Evolutionary conservation across 2,329 filamentous ascomycete species (phyloP).

Genomic region (Fusarium sp.): DNA sequence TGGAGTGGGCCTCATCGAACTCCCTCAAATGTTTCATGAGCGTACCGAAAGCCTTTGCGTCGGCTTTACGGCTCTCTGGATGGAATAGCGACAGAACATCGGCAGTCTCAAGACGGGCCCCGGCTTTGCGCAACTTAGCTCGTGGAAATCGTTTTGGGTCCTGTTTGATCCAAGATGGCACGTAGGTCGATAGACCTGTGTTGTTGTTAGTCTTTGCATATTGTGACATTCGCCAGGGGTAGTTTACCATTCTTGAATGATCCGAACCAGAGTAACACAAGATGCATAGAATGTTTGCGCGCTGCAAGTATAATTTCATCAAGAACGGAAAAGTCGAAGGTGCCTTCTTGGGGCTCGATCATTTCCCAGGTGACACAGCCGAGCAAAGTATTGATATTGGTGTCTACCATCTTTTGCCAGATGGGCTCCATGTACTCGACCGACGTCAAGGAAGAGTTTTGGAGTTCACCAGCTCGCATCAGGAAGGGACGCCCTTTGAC

Average conservation of each 20-base stretch:
- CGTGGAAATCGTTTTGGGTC: constrained; percentile 48
- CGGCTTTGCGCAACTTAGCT: constrained; percentile 49
- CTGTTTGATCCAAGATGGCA: constrained; percentile 48
- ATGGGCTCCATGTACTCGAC: constrained; percentile 51
- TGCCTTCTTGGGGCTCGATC: constrained; percentile 53
- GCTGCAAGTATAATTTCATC: constrained; percentile 52
- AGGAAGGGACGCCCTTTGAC: constrained; percentile 55
- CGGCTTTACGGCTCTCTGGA: constrained; percentile 10
- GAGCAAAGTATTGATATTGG: constrained; percentile 54
- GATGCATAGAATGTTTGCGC: constrained; percentile 44
- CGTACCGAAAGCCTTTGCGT: constrained; percentile 47
- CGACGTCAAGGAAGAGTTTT: constrained; percentile 52
- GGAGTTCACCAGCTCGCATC: constrained; percentile 51
- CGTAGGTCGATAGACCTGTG: constrained; percentile 48
- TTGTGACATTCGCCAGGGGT: constrained; percentile 14
- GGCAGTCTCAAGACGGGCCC: constrained; percentile 42
- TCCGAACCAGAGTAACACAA: constrained; percentile 52
- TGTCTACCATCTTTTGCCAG: constrained; percentile 49
- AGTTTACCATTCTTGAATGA: constrained; percentile 51
- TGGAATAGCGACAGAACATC: constrained; percentile 51
- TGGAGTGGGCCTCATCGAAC: constrained; percentile 60
- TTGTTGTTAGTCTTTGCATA: rapidly evolving
- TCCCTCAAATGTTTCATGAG: constrained; percentile 54
- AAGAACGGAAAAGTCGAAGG: constrained; percentile 53
- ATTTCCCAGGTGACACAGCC: constrained; percentile 55